Base-by-base conservation (phyloP, 208 protist genomes). In the Leishmania turanica region DNA sequence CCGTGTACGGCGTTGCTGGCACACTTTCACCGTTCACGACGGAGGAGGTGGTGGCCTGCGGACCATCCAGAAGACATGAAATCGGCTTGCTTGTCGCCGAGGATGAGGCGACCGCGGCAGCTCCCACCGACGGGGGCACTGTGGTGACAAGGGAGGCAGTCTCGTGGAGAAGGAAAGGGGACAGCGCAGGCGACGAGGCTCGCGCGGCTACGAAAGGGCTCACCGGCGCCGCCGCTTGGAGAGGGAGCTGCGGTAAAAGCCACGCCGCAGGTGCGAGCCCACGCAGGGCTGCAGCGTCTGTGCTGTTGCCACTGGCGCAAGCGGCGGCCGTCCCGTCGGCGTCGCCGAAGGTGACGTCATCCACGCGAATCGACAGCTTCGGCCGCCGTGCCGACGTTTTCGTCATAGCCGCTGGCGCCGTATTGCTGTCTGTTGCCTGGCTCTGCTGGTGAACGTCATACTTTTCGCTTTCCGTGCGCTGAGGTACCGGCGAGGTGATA, bases 331-430 rank as follows among this genome's bases (percentile, higher is more conserved):
- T 64, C 49, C 37, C 65, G 42, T 51, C 62, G 24, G 45, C 64
- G 5, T 71, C 74, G 1, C 73, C 71, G 11, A 70, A 5, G 15
- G 51, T 76, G 51, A 31, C 74, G 56, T 65, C 40, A 65, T 81
- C 78, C 53, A 79, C 78, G 6, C 79, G 19, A 68, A 82, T 75
- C 6, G 78, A 82, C 21, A 86, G 40, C 17, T 78, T 56, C 19
- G 81, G 62, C 49, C 8, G 75, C 21, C 27, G 3, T 58, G 27
- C 21, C 45, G 45, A 17, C 13, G 17, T 68, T 8, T 58, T 5
- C 2, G 9, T 51, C 13, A 21, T 19, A 40, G 80, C 53, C 0
- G 9, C 56, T 83, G 49, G 71, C 17, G 27, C 79, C 62, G 79
- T 37, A 27, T 49, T 58, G 64, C 5, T 27, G 31, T 40, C 49